These are phyloP conservation scores for Ascomycota sp. DNA, from an alignment of 2,329 filamentous ascomycete genomes.

Conservation along the genomic window DNA sequence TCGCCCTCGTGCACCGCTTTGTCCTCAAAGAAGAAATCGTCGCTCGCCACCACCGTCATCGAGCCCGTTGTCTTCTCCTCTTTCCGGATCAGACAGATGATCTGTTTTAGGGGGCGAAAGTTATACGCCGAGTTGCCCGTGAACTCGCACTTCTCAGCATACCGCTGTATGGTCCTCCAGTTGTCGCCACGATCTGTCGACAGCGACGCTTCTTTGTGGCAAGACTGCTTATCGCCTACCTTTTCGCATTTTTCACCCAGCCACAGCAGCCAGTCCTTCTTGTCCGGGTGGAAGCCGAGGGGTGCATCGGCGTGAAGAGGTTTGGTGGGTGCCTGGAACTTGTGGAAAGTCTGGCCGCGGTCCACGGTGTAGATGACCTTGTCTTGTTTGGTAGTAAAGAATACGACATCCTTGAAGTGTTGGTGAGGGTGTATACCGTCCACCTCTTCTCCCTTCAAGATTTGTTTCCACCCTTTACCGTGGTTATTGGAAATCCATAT, in stretches of 20 bases:
- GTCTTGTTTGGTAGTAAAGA: constrained; percentile 53
- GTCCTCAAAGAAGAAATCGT: constrained; percentile 54
- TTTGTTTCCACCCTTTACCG: constrained; percentile 63
- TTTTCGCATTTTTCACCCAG: constrained; percentile 51
- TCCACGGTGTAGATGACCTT: constrained; percentile 64
- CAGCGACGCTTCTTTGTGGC: constrained; percentile 54
- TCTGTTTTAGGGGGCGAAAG: constrained; percentile 30
- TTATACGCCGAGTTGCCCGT: constrained; percentile 43
- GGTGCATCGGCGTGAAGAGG: constrained; percentile 17
- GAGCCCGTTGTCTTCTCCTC: constrained; percentile 40
- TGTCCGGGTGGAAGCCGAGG: constrained; percentile 64
- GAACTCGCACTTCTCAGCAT: constrained; percentile 71
- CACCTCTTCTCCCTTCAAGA: constrained; percentile 50
- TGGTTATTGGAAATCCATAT: constrained; percentile 67
- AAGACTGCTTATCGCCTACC: constrained; percentile 28
- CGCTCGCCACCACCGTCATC: constrained; percentile 52
- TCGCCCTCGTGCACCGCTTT: constrained; percentile 28
- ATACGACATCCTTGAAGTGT: constrained; percentile 69
- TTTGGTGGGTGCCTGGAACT: constrained; percentile 49
- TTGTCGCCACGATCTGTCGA: constrained; percentile 61
- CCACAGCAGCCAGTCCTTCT: constrained; percentile 86
- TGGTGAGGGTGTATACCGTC: constrained; percentile 54
- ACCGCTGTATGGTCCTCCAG: constrained; percentile 57
- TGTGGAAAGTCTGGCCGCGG: constrained; percentile 51
- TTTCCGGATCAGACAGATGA: constrained; percentile 34